Percentiles rank a stretch among this genome's conserved stretches.
Evolutionary conservation across 2,329 filamentous ascomycete species (phyloP).

Genomic region (Cladophialophora carrionii): DNA sequence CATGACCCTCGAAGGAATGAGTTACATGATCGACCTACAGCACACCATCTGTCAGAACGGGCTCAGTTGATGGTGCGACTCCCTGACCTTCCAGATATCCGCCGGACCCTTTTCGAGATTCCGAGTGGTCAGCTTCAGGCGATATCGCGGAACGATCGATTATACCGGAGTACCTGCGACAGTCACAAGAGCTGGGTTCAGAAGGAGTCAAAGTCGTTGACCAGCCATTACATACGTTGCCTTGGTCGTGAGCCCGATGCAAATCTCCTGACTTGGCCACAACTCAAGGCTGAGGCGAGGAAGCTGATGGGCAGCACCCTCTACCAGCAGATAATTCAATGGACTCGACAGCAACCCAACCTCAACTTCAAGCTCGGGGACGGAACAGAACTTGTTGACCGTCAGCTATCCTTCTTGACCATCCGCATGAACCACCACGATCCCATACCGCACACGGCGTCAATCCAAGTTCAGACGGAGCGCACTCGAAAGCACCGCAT

Average conservation of each 20-base stretch:
- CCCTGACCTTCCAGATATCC: not conserved
- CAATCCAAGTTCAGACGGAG: not conserved
- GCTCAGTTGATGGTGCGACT: not conserved
- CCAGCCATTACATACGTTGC: not conserved
- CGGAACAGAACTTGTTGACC: not conserved
- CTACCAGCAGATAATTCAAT: not conserved
- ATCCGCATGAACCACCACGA: not conserved
- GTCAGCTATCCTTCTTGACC: not conserved
- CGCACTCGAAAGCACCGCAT: not conserved
- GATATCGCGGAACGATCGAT: not conserved
- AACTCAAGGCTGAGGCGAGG: constrained; percentile 1
- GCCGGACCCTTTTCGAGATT: not conserved
- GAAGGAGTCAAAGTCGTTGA: not conserved
- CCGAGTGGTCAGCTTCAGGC: not conserved
- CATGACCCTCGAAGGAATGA: not conserved
- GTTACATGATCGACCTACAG: not conserved
- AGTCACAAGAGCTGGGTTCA: not conserved
- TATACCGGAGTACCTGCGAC: not conserved
- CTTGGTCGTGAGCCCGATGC: constrained; percentile 8
- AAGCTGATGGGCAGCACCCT: not conserved
- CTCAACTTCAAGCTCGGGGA: not conserved
- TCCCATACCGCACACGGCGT: not conserved
- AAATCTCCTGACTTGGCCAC: not conserved
- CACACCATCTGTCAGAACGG: not conserved
- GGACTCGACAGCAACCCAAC: not conserved